Evolutionary conservation across 2,329 filamentous ascomycete genomes (phyloP), one percentile per base, ranked within the genome.

Genomic region (Ilyonectria sp.): DNA sequence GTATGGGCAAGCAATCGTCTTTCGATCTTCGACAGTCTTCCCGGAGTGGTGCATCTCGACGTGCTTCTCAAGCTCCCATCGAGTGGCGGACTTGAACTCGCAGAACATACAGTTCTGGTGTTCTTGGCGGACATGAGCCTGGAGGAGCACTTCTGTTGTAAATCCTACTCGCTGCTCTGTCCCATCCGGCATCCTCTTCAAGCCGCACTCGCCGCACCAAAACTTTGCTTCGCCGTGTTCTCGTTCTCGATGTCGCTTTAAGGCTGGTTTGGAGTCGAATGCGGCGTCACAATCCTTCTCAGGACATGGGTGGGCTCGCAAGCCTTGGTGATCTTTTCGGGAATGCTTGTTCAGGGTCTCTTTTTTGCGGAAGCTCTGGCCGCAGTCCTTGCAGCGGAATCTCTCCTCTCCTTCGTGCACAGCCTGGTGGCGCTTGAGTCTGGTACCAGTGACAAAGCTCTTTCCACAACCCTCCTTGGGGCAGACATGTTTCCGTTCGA

Each of bases 301-400:
- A 1, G 85, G 83, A 79, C 95, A 98, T 6, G 86, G 85, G 75
- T 91, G 97, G 0, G 93, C 90, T 52, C 91, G 89, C 66, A 92
- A 81, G 31, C 91, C 85, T 44, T 95, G 83, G 79, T 98, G 95
- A 13, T 91, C 91, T 10, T 89, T 89, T 60, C 91, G 89, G 69
- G 97, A 89, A 78, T 98, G 95, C 58, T 93, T 91, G 78, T 95
- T 90, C 17, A 98, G 86, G 0, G 94, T 97, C 71, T 94, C 91
- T 78, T 94, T 92, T 81, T 97, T 98, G 68, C 95, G 89, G 79
- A 98, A 98, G 21, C 89, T 90, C 81, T 94, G 89, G 19, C 88
- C 87, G 81, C 94, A 97, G 37, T 89, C 91, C 23, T 87, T 90
- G 77, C 94, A 97, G 64, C 88, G 86, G 75, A 92, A 94, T 60